These are phyloP conservation scores for Mycena leptocephala DNA, from an alignment of 768 basidiomycete species.

Conservation along the genomic window DNA sequence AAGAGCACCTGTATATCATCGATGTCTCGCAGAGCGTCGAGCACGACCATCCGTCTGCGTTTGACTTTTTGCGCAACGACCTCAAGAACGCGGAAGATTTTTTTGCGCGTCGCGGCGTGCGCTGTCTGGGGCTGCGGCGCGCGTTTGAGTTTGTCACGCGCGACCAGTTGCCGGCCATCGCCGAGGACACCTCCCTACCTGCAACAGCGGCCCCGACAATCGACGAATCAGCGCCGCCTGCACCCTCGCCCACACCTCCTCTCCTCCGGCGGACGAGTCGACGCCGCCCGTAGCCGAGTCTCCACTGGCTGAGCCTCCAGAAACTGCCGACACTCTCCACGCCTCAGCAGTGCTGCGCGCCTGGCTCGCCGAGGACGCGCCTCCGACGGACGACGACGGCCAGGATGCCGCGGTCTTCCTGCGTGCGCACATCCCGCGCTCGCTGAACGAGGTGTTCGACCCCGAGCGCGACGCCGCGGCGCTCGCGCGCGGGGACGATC, in stretches of 20 bases:
- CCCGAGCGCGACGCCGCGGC: constrained; percentile 93
- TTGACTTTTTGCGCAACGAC: constrained; percentile 95
- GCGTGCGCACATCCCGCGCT: constrained; percentile 93
- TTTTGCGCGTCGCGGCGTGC: constrained; percentile 84
- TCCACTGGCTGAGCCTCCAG: background rate
- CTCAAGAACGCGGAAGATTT: constrained; percentile 95
- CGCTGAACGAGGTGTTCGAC: constrained; percentile 93
- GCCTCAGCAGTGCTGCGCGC: constrained; percentile 39
- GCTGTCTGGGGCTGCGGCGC: constrained; percentile 82
- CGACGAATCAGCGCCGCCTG: background rate
- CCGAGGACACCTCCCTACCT: constrained; percentile 41
- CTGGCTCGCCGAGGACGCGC: constrained; percentile 34
- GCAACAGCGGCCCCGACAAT: background rate
- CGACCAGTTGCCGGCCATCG: constrained; percentile 60
- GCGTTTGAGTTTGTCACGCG: constrained; percentile 93
- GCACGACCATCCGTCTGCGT: constrained; percentile 96
- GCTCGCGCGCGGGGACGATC: constrained; percentile 79
- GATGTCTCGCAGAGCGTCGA: constrained; percentile 99
- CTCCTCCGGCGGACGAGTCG: background rate
- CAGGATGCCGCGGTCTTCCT: constrained; percentile 94
- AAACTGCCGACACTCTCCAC: background rate
- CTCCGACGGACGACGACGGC: constrained; percentile 46
- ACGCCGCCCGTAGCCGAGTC: constrained; percentile 45
- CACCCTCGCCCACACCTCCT: background rate
- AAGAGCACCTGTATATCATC: constrained; percentile 90